These are phyloP conservation scores for Thalassiosira livingstoniorum DNA, from an alignment of 352 stramenopile species.

Conservation along the genomic window DNA sequence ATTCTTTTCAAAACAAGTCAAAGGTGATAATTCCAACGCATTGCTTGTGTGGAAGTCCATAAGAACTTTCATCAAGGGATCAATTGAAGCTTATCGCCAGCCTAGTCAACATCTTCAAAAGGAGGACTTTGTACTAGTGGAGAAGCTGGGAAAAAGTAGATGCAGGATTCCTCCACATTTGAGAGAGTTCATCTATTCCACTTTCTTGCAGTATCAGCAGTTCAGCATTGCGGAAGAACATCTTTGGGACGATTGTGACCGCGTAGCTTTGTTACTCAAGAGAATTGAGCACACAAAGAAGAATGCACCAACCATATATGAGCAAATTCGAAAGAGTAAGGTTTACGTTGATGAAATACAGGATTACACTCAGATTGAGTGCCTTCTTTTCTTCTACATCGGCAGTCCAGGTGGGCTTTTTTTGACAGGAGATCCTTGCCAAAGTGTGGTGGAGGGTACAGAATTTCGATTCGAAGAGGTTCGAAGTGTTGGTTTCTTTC, in stretches of 20 bases:
- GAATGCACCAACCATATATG: not conserved
- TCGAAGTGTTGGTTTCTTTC: constrained; percentile 59
- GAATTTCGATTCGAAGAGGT: constrained; percentile 83
- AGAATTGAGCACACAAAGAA: constrained; percentile 22
- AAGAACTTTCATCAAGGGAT: constrained; percentile 79
- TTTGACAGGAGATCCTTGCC: constrained; percentile 74
- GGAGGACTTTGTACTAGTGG: constrained; percentile 56
- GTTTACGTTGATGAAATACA: constrained; percentile 42
- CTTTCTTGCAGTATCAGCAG: constrained; percentile 68
- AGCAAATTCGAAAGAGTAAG: constrained; percentile 35
- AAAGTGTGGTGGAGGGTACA: constrained; percentile 68
- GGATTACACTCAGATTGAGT: constrained; percentile 74
- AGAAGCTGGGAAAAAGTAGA: constrained; percentile 62
- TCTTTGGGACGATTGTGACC: constrained; percentile 74
- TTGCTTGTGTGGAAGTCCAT: constrained; percentile 79
- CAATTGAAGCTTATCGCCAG: constrained; percentile 67
- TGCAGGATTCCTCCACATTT: constrained; percentile 60
- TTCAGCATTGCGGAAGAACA: constrained; percentile 45
- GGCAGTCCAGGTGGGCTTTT: constrained; percentile 65
- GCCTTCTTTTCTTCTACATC: constrained; percentile 70
- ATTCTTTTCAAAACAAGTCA: constrained; percentile 41
- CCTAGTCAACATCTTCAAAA: constrained; percentile 36
- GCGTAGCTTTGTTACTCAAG: constrained; percentile 44
- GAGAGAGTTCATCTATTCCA: constrained; percentile 50
- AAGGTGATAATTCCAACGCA: constrained; percentile 42